Conservation (phyloP, 1,139 yeast species). For the Kazachstania sp. region DNA sequence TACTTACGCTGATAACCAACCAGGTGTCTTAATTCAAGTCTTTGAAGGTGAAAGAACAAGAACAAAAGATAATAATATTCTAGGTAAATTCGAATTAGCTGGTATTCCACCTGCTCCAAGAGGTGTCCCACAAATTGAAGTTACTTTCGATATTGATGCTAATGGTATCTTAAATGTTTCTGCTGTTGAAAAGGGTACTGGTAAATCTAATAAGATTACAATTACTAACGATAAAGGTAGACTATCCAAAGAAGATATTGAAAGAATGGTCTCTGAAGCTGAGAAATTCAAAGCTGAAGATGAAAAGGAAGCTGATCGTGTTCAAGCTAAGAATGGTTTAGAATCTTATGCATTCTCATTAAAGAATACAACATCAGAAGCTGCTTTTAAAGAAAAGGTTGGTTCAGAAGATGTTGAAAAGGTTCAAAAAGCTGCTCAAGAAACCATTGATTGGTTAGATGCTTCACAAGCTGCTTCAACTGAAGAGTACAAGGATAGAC, state of each 20-base stretch:
- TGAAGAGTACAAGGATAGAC: constrained; percentile 67
- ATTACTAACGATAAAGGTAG: constrained; percentile 91
- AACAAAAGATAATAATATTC: constrained; percentile 88
- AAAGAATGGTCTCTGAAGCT: constrained; percentile 87
- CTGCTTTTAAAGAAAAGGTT: constrained; percentile 61
- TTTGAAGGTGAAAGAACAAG: constrained; percentile 96
- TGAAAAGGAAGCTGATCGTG: constrained; percentile 70
- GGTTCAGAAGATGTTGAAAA: constrained; percentile 84
- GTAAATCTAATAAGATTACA: constrained; percentile 68
- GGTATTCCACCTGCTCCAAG: constrained; percentile 98
- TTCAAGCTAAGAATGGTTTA: constrained; percentile 69
- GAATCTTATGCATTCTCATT: constrained; percentile 81
- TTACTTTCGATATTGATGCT: constrained; percentile 90
- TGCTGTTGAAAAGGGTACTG: constrained; percentile 92
- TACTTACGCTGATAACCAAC: constrained; percentile 95
- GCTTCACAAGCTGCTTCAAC: constrained; percentile 78
- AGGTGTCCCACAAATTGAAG: constrained; percentile 97
- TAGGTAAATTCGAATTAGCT: constrained; percentile 90
- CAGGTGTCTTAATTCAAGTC: constrained; percentile 92
- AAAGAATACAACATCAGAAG: constrained; percentile 61
- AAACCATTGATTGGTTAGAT: constrained; percentile 78
- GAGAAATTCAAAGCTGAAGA: constrained; percentile 76
- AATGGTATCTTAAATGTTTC: constrained; percentile 93
- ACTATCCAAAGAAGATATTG: constrained; percentile 85
- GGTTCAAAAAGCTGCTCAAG: constrained; percentile 74